Base-by-base conservation (phyloP, 2,329 filamentous ascomycete genomes). In the Pseudopyrenochaeta lycopersici region DNA sequence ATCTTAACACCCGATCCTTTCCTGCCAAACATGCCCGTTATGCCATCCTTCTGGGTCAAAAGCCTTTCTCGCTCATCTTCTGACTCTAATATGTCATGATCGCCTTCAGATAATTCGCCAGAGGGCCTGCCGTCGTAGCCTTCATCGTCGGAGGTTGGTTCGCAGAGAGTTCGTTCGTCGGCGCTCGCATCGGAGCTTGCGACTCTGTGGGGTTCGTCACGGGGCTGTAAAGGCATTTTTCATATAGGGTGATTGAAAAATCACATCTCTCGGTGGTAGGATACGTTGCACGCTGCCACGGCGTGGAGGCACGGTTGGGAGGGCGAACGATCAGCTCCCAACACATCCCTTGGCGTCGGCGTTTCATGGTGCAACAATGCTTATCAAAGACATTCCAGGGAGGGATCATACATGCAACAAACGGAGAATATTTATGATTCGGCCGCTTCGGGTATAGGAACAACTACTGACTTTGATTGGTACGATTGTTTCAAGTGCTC, bases 31-130 rank as follows among this genome's bases (percentile, higher is more conserved):
- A 76, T 42, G 9, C 59, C 55, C 52, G 57, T 30, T 18, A 60
- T 33, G 3, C 66, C 61, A 32, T 67, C 66, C 47, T 70, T 62
- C 20, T 70, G 66, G 23, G 70, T 66, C 49, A 81, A 62, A 31
- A 81, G 60, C 41, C 71, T 63, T 62, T 81, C 79, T 33, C 76
- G 73, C 63, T 81, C 80, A 46, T 81, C 79, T 56, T 81, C 79
- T 9, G 76, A 76, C 21, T 77, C 73, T n/a, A 80, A 54, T 7
- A 80, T 73, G 32, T 78, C 75, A 29, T 72, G 67, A 44, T 78
- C 78, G 51, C 57, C 62, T 32, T 70, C 68, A 21, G 62, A 66
- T 0, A 75, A 47, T 23, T 78, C 77, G 38, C 56, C 67, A 20
- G 72, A 78, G 3, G 65, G 70, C 45, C 71, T 71, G 49, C 65